Conservation (phyloP, 805 yeast species). For the Maudiozyma saulgeensis region DNA sequence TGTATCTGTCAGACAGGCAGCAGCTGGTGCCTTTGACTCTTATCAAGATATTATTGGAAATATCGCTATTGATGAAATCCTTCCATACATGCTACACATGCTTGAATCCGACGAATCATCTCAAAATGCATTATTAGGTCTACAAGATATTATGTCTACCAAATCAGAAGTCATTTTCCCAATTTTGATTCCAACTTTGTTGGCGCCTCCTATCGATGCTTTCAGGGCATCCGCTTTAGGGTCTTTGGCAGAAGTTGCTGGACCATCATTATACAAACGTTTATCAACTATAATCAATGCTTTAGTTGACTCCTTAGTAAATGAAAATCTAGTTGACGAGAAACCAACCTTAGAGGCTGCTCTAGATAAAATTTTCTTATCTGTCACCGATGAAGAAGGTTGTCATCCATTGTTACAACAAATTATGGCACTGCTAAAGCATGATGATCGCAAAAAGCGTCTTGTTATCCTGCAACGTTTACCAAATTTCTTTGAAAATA, state of each 20-base stretch:
- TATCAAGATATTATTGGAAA: conserved; percentile 77
- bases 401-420: conserved; percentile 79
- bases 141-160: conserved; percentile 85
- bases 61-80: conserved; percentile 75
- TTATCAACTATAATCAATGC: conserved; percentile 66
- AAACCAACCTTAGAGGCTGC: conserved; percentile 39
- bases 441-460: conserved; percentile 59
- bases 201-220: conserved; percentile 70
- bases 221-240: conserved; percentile 84
- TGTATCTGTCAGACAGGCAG: conserved; percentile 73
- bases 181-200: conserved; percentile 73
- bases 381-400: conserved; percentile 71
- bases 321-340: conserved; percentile 31
- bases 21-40: conserved; percentile 84
- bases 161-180: conserved; percentile 91
- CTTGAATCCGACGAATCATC: conserved; percentile 51
- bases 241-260: conserved; percentile 83
- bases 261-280: conserved; percentile 65
- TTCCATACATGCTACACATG: conserved; percentile 72
- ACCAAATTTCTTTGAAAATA: conserved; percentile 58
- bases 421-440: conserved; percentile 62
- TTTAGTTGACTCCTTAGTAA: conserved; percentile 50
- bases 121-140: conserved; percentile 73
- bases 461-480: conserved; percentile 56
- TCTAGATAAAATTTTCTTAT: conserved; percentile 58